phyloP scores from a whole-genome alignment of 164 flowering plant species.

The Protea cynaroides region DNA sequence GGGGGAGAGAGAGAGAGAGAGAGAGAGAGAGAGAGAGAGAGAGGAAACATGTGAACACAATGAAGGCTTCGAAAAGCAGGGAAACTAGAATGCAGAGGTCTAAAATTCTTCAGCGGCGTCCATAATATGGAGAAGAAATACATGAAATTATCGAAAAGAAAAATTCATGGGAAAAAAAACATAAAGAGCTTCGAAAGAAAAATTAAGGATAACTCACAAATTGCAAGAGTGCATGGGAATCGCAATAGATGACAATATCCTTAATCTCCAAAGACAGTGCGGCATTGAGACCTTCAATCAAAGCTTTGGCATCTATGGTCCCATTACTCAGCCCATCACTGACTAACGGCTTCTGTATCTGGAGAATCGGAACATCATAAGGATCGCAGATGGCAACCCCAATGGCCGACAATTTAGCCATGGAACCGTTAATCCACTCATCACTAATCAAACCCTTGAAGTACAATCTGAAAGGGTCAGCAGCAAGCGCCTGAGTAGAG shows the following conservation, averaged over 20 bases:
- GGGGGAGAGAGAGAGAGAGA: too few relatives aligned
- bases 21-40: too few relatives aligned
- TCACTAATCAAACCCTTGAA: conserved; percentile 64
- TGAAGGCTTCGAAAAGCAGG: too few relatives aligned
- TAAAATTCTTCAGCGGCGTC: too few relatives aligned
- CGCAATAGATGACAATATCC: conserved; percentile 34
- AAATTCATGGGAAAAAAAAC: background rate
- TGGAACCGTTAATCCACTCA: conserved; percentile 24
- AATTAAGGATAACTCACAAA: conserved; percentile 38
- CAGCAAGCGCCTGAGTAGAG: background rate
- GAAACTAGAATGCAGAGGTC: too few relatives aligned
- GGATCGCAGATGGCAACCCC: conserved; percentile 71
- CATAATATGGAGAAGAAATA: background rate
- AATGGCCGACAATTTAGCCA: conserved; percentile 18
- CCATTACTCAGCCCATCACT: conserved; percentile 24
- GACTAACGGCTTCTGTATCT: conserved; percentile 40
- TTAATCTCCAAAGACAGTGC: conserved; percentile 52
- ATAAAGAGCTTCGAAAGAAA: background rate
- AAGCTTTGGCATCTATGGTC: conserved; percentile 43
- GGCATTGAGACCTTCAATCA: conserved; percentile 60
- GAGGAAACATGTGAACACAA: too few relatives aligned
- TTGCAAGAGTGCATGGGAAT: conserved; percentile 38
- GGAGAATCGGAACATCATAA: conserved; percentile 37
- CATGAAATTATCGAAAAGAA: background rate
- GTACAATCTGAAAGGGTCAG: conserved; percentile 35